Evolutionary conservation across 768 basidiomycete genomes (phyloP), one percentile per base, ranked within the genome.

Genomic region (Mycena maculata): DNA sequence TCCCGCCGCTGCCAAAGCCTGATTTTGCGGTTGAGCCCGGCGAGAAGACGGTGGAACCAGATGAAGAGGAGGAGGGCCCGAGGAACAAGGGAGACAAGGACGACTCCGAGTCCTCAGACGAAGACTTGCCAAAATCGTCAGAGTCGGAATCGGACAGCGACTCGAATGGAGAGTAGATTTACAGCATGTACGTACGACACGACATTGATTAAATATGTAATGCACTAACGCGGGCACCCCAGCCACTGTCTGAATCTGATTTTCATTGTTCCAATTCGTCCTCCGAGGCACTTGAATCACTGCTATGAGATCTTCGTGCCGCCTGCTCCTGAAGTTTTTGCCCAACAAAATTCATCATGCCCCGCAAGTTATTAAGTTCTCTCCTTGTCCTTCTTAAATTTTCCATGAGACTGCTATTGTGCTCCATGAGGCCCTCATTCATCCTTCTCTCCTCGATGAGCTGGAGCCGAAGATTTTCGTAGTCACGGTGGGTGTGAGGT

Each of bases 1-100:
- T 60, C 49, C 18, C 59, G 25, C 59, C 59, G 9, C 18, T 60
- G 22, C 59, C 59, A 3, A 60, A 60, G 38, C 59, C 48, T 12
- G 39, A 16, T 41, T 60, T 16, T 50, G 59, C 48, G 1, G 58
- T 49, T 12, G 47, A 39, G 11, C 20, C 31, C 1, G 33, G 58
- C 22, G 42, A 60, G 58, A 50, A 58, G 20, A 47, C 31, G 2
- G 42, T 45, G 22, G 56, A 58, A 20, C 20, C 31, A 6, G 56
- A 58, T 20, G 42, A 31, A 9, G 41, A 58, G 20, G 13, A 8
- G 33, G 33, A 7, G 13, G 33, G 6, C 13, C 33, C 33, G 33
- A 36, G 13, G 33, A 36, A 36, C 33, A 36, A n/a, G n/a, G n/a
- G n/a, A n/a, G n/a, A n/a, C n/a, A n/a, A n/a, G n/a, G n/a, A n/a